Conservation (phyloP, 2,329 filamentous ascomycete genomes). For the Clarireedia homoeocarpa region DNA sequence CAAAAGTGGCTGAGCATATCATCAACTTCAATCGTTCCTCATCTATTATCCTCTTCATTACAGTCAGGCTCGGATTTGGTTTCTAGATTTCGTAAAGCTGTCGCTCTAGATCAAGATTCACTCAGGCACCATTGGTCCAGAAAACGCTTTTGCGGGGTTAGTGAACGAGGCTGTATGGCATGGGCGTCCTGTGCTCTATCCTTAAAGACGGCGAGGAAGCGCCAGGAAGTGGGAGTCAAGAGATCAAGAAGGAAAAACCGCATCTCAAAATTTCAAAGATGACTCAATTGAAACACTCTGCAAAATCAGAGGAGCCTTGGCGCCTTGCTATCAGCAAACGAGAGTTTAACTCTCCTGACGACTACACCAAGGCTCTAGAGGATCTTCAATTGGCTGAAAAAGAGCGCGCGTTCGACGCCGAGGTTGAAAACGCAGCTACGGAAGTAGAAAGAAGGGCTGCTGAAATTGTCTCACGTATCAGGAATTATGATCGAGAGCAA, state of each 20-base stretch:
- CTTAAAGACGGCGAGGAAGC: constrained; percentile 25
- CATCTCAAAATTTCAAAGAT: constrained; percentile 23
- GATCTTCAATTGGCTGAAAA: constrained; percentile 22
- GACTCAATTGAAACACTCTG: constrained; percentile 14
- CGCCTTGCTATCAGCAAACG: constrained; percentile 10
- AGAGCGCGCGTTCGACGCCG: constrained; percentile 25
- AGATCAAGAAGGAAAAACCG: constrained; percentile 9
- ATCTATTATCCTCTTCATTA: background rate
- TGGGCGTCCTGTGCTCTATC: constrained; percentile 25
- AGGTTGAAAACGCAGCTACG: constrained; percentile 16
- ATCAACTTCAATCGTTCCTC: constrained; percentile 1
- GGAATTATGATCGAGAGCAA: constrained; percentile 23
- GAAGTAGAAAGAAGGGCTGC: constrained; percentile 24
- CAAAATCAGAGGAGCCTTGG: constrained; percentile 13
- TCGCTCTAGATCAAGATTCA: background rate
- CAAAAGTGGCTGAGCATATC: constrained; percentile 10
- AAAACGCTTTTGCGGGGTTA: background rate
- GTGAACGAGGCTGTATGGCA: constrained; percentile 12
- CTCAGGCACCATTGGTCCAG: background rate
- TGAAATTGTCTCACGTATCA: constrained; percentile 24
- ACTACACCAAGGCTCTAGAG: constrained; percentile 19
- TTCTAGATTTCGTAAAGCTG: no score
- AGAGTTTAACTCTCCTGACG: constrained; percentile 15
- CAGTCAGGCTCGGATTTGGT: background rate
- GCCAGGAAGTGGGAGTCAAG: constrained; percentile 18